Evolutionary conservation across 331 rosid species (phyloP).

Genomic region (Prunus yedoensis): DNA sequence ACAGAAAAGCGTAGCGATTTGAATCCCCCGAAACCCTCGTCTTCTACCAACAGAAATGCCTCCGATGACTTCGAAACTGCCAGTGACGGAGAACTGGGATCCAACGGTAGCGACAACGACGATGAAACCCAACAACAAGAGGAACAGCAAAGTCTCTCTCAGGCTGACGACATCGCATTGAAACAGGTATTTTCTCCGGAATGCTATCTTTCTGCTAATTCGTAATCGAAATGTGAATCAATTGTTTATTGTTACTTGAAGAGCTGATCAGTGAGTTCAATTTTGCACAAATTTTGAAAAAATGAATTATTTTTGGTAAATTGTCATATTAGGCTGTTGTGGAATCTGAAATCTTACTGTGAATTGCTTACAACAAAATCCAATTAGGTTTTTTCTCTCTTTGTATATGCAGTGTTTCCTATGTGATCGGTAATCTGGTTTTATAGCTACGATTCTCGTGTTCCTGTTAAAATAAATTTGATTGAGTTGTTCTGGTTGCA

Average conservation of each 20-base stretch:
- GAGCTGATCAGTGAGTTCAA: not conserved
- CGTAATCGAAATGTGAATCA: not conserved
- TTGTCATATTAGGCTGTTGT: not conserved
- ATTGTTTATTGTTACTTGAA: not conserved
- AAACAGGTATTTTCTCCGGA: not conserved
- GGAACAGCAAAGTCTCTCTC: constrained; percentile 6
- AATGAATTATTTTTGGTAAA: not conserved
- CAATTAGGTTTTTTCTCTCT: not conserved
- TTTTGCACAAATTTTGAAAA: not conserved
- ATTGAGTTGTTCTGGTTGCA: constrained; percentile 1
- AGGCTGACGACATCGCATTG: not conserved
- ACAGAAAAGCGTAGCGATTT: constrained; percentile 15
- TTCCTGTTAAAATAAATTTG: not conserved
- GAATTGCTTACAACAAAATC: not conserved
- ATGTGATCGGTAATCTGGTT: not conserved
- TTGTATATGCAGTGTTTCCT: not conserved
- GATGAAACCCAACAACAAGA: constrained; percentile 11
- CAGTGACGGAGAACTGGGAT: constrained; percentile 69
- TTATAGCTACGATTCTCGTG: not conserved
- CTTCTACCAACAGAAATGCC: constrained; percentile 30
- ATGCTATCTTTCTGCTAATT: not conserved
- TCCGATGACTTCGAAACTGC: constrained; percentile 88
- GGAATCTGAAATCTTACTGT: not conserved
- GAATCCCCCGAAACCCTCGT: constrained; percentile 28
- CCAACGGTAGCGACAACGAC: constrained; percentile 37